phyloP scores from a whole-genome alignment of 2,329 filamentous ascomycete genomes.

The Fusarium devonianum region DNA sequence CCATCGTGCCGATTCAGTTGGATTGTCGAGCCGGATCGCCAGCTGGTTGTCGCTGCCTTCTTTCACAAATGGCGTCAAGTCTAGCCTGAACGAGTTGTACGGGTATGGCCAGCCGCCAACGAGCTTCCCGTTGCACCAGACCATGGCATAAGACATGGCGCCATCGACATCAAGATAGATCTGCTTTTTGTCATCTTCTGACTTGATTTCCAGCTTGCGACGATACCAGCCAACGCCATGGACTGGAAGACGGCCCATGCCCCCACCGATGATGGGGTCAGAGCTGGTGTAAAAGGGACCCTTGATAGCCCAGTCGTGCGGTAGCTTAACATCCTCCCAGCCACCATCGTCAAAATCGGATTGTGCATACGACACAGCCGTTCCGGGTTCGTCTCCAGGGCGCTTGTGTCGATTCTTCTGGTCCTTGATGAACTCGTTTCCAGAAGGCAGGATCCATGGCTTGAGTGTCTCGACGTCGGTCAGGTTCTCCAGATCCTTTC shows the following conservation, averaged over 20 bases:
- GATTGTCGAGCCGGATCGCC: slow-evolving; percentile 10
- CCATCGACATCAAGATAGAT: slow-evolving; percentile 59
- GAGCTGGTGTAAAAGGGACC: slow-evolving; percentile 52
- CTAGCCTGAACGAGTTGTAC: slow-evolving; percentile 10
- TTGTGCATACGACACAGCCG: slow-evolving; percentile 46
- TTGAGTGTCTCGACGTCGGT: slow-evolving; percentile 43
- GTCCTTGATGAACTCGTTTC: slow-evolving; percentile 50
- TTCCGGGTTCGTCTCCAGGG: slow-evolving; percentile 43
- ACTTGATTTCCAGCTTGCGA: slow-evolving; percentile 45
- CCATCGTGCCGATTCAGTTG: slow-evolving; percentile 6
- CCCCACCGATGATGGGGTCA: slow-evolving; percentile 46
- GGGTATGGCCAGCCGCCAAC: slow-evolving; percentile 14
- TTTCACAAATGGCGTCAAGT: slow-evolving; percentile 1
- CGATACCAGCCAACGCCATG: slow-evolving; percentile 64
- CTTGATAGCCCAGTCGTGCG: slow-evolving; percentile 59
- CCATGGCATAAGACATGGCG: slow-evolving; percentile 43
- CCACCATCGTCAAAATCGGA: slow-evolving; percentile 48
- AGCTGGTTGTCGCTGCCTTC: slow-evolving; percentile 6
- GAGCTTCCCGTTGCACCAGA: neutral
- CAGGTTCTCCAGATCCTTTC: slow-evolving; percentile 29
- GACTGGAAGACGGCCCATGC: slow-evolving; percentile 54
- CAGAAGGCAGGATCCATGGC: slow-evolving; percentile 52
- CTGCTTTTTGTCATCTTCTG: slow-evolving; percentile 46
- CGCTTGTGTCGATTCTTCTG: slow-evolving; percentile 40
- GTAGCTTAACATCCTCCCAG: slow-evolving; percentile 53